Base-by-base conservation (phyloP, 2,329 filamentous ascomycete species). In the Xylaria multiplex region DNA sequence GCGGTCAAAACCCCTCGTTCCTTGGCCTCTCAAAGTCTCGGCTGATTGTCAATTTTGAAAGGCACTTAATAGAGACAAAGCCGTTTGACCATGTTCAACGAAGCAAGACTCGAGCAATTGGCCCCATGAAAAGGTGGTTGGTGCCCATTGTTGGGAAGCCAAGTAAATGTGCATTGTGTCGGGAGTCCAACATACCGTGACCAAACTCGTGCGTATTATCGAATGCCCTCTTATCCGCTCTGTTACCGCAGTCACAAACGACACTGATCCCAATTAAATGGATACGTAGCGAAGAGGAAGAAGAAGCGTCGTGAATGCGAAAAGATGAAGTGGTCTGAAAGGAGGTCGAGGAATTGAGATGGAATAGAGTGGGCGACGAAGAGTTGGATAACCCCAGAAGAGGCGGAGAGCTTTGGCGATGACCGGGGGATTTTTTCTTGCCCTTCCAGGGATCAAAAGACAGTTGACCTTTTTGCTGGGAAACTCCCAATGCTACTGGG, bases 381-480 rank as follows among this genome's bases (percentile, higher is more conserved):
- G 64, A 66, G 60, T 67, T 64, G 67, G 64, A 67, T 67, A 65
- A 67, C 46, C 62, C 40, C 27, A 53, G 42, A 49, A 48, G 42
- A 67, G 64, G 45, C 61, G 61, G 64, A 64, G 58, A 66, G 66
- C 61, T 13, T 52, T 66, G 68, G 58, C 55, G 59, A 66, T 43
- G 59, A 37, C 68, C 48, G 54, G 68, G 68, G 61, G 48, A 27
- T 68, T 63, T 67, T 65, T 61, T 24, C 54, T 53, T 60, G 55
- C 46, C 30, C 32, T 45, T 52, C 37, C 40, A 46, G 35, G 62
- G 60, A 64, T 53, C 48, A 42, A 65, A 59, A 35, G 43, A 62
- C 42, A 14, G 61, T 62, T 56, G 53, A 42, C 59, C 62, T 64
- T 66, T 70, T 70, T 68, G 68, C 60, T 66, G 66, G 56, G 62